Conservation (phyloP, 805 yeast species). For the Phaffomyces opuntiae region DNA sequence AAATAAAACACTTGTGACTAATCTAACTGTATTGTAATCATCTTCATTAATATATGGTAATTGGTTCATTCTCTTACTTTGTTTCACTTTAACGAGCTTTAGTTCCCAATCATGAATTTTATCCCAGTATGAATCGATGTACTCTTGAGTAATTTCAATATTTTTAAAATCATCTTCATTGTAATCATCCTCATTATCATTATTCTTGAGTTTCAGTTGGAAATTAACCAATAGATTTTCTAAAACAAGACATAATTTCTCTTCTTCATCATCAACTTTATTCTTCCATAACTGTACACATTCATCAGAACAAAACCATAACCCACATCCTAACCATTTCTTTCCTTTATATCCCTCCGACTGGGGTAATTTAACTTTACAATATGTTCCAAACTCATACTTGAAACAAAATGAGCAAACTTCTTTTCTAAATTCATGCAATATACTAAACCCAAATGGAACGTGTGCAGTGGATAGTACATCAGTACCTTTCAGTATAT, state of each 20-base stretch:
- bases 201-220: constrained; percentile 25
- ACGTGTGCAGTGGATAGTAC: constrained; percentile 33
- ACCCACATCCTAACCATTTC: constrained; percentile 31
- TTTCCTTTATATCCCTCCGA: constrained; percentile 10
- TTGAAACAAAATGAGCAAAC: constrained; percentile 50
- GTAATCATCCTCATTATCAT: constrained; percentile 5
- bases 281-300: constrained; percentile 34
- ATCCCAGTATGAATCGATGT: constrained; percentile 31
- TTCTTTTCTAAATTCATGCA: constrained; percentile 52
- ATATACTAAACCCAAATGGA: constrained; percentile 43
- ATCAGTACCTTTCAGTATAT: constrained; percentile 34
- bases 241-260: constrained; percentile 29
- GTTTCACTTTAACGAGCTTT: constrained; percentile 26
- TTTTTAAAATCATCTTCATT: constrained; percentile 7
- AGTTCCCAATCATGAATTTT: constrained; percentile 32
- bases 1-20: constrained; percentile 35
- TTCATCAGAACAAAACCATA: constrained; percentile 46
- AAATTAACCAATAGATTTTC: constrained; percentile 23
- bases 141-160: constrained; percentile 12
- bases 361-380: constrained; percentile 33
- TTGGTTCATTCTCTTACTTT: constrained; percentile 27
- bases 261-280: constrained; percentile 27
- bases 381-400: constrained; percentile 40
- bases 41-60: constrained; percentile 43
- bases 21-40: constrained; percentile 46